These are phyloP conservation scores for Barnettozyma pratensis DNA, from an alignment of 805 yeast genomes.

Conservation along the genomic window DNA sequence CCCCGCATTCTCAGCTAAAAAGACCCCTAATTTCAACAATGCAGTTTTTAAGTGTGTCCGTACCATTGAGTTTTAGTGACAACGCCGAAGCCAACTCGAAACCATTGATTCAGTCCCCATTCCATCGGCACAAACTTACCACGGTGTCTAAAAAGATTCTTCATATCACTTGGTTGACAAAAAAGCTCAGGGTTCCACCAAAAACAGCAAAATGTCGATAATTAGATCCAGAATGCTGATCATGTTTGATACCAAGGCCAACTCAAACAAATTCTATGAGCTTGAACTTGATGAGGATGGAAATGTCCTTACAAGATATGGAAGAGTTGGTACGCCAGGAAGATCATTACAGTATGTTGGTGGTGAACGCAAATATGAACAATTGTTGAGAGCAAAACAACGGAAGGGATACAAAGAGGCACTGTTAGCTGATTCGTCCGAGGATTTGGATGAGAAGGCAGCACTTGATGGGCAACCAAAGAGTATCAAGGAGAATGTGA, in stretches of 20 bases:
- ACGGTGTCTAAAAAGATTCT: too few relatives aligned
- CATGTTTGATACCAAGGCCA: constrained; percentile 3
- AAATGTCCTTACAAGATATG: constrained; percentile 2
- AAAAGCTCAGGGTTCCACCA: too few relatives aligned
- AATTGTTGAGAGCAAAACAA: constrained; percentile 1
- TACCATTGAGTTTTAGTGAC: too few relatives aligned
- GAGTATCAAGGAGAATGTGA: neutral
- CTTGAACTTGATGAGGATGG: neutral
- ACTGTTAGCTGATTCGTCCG: constrained; percentile 2
- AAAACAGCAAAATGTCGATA: neutral
- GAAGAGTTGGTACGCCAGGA: constrained; percentile 7
- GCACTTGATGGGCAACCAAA: neutral
- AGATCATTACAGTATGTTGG: neutral
- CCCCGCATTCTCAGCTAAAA: too few relatives aligned
- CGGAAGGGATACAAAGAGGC: constrained; percentile 4
- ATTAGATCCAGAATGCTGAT: constrained; percentile 5
- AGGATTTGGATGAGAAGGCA: too few relatives aligned
- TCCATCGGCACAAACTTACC: too few relatives aligned
- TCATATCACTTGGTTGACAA: too few relatives aligned
- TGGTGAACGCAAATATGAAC: constrained; percentile 1
- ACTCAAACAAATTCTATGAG: constrained; percentile 7
- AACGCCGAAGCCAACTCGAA: too few relatives aligned
- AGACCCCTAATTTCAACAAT: too few relatives aligned
- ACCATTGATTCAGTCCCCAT: too few relatives aligned
- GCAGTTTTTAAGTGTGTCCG: too few relatives aligned